Percentiles rank a stretch among this genome's conserved stretches.
Evolutionary conservation across 176 grass and related monocot genomes (phyloP).

Genomic region (Triticum monococcum): DNA sequence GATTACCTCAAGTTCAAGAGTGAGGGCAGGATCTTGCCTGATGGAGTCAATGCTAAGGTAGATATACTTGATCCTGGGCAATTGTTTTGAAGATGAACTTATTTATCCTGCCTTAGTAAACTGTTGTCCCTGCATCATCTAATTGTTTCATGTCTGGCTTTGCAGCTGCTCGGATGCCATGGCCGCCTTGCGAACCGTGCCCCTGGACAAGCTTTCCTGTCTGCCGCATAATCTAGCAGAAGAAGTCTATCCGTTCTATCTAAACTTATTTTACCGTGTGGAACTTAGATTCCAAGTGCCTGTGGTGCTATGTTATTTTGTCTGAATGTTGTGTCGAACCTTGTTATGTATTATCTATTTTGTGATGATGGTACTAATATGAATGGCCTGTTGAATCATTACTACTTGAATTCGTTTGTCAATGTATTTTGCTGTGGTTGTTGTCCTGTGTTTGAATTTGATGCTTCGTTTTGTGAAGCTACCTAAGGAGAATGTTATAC

Average conservation of each 20-base stretch:
- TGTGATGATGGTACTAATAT: not conserved
- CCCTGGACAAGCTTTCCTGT: constrained; percentile 45
- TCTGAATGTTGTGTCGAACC: constrained; percentile 28
- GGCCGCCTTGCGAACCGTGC: constrained; percentile 35
- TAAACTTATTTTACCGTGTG: not conserved
- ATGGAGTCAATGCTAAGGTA: constrained; percentile 84
- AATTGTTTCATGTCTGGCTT: not conserved
- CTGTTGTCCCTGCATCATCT: not conserved
- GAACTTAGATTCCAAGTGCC: constrained; percentile 14
- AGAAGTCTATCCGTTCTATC: constrained; percentile 1
- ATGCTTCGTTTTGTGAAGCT: too few relatives aligned
- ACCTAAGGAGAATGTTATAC: too few relatives aligned
- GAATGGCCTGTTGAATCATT: not conserved
- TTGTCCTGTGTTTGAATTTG: too few relatives aligned
- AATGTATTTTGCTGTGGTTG: not conserved
- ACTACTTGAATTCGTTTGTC: not conserved
- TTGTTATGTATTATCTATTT: constrained; percentile 8
- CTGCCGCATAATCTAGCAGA: constrained; percentile 19
- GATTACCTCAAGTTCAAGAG: constrained; percentile 79
- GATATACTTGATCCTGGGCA: not conserved
- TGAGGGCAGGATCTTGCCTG: constrained; percentile 57
- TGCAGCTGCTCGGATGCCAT: constrained; percentile 52
- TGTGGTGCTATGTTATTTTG: constrained; percentile 19
- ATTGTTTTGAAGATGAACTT: not conserved
- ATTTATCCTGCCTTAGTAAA: too few relatives aligned